Evolutionary conservation across 805 yeast genomes (phyloP).

Genomic region (Naumovozyma dairenensis): DNA sequence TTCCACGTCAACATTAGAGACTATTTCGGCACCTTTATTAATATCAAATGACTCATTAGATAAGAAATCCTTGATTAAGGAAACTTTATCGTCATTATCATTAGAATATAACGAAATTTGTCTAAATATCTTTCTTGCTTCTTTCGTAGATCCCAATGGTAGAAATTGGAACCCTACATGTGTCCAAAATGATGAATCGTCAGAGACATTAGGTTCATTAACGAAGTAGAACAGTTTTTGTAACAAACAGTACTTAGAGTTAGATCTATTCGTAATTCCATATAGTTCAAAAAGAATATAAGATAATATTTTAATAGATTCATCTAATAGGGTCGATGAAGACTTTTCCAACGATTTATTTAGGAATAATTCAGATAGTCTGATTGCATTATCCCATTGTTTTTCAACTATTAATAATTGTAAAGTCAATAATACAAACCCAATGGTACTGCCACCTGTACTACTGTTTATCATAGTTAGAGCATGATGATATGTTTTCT

Average conservation of each 20-base stretch:
- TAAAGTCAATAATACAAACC: constrained; percentile 17
- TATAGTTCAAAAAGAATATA: constrained; percentile 22
- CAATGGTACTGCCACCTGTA: constrained; percentile 14
- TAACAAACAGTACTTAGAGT: constrained; percentile 15
- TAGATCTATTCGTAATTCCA: constrained; percentile 13
- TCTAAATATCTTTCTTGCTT: constrained; percentile 13
- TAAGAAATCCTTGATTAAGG: constrained; percentile 7
- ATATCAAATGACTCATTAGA: constrained; percentile 8
- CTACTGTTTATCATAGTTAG: constrained; percentile 16
- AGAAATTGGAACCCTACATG: constrained; percentile 22
- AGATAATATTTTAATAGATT: constrained; percentile 4
- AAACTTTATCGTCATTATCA: constrained; percentile 7
- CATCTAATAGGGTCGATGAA: neutral
- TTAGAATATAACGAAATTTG: constrained; percentile 4
- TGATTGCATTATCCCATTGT: constrained; percentile 24
- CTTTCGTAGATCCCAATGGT: constrained; percentile 10
- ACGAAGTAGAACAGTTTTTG: constrained; percentile 6
- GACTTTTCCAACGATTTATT: constrained; percentile 8
- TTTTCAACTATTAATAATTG: constrained; percentile 22
- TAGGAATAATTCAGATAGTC: constrained; percentile 17
- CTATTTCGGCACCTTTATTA: constrained; percentile 11
- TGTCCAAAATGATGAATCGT: constrained; percentile 20
- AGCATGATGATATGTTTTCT: constrained; percentile 18
- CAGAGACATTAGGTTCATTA: constrained; percentile 2
- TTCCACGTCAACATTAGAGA: constrained; percentile 16